Percentiles rank a stretch among this genome's conserved stretches.
These are phyloP conservation scores for Amanita phalloides DNA, from an alignment of 768 basidiomycete species.

Conservation along the genomic window DNA sequence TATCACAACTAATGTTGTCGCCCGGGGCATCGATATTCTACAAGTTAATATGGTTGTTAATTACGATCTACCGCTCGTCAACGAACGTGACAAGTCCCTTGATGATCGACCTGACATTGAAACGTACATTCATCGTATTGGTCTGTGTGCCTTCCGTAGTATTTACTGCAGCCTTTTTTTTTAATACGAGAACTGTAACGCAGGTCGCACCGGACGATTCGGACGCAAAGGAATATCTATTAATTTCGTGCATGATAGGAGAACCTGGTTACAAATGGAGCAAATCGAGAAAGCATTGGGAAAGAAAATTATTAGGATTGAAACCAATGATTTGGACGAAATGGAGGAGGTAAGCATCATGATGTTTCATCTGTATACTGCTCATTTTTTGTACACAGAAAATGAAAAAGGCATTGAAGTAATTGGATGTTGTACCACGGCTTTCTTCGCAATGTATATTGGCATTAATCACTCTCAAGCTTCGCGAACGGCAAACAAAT, in stretches of 20 bases:
- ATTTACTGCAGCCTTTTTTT: neutral
- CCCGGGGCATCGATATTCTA: constrained; percentile 94
- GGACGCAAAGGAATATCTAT: constrained; percentile 95
- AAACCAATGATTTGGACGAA: constrained; percentile 82
- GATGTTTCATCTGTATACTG: constrained; percentile 3
- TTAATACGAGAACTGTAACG: constrained; percentile 1
- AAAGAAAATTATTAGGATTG: constrained; percentile 73
- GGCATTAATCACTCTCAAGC: neutral
- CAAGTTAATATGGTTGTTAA: constrained; percentile 99
- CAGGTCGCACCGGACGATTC: constrained; percentile 96
- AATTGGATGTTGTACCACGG: neutral
- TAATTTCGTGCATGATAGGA: constrained; percentile 90
- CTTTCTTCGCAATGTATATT: neutral
- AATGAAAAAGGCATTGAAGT: constrained; percentile 75
- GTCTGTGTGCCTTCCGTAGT: constrained; percentile 29
- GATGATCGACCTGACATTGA: constrained; percentile 80
- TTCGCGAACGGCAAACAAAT: neutral
- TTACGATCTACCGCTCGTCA: constrained; percentile 88
- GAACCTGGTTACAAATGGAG: constrained; percentile 85
- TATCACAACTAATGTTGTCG: constrained; percentile 98
- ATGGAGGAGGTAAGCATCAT: constrained; percentile 75
- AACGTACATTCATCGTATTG: constrained; percentile 97
- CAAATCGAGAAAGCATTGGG: constrained; percentile 74
- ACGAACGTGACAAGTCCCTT: constrained; percentile 42
- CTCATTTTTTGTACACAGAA: constrained; percentile 29